These are phyloP conservation scores for Sarocladium strictum DNA, from an alignment of 2,329 filamentous ascomycete genomes.

Conservation along the genomic window DNA sequence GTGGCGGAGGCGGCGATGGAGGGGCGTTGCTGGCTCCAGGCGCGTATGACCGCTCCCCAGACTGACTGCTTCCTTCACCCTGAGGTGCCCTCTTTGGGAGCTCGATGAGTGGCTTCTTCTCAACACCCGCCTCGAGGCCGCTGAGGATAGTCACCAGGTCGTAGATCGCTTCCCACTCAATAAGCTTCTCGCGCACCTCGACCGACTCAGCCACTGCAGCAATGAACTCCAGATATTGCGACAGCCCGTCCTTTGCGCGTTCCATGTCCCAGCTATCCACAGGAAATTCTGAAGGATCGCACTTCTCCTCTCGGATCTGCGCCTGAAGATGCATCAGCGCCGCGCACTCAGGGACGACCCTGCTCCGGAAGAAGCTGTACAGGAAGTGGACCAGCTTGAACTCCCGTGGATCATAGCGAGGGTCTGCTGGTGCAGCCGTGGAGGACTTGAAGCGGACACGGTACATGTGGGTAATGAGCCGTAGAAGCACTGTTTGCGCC, in stretches of 20 bases:
- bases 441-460: constrained; percentile 40
- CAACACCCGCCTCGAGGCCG: constrained; percentile 80
- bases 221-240: constrained; percentile 91
- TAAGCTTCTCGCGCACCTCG: constrained; percentile 75
- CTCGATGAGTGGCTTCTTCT: constrained; percentile 66
- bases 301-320: constrained; percentile 72
- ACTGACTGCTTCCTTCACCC: constrained; percentile 22
- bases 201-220: constrained; percentile 81
- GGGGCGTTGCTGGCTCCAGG: constrained; percentile 18
- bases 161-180: constrained; percentile 87
- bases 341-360: constrained; percentile 89
- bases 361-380: constrained; percentile 84
- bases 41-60: constrained; percentile 54
- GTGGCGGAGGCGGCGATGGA: constrained; percentile 33
- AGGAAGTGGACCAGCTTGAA: constrained; percentile 74
- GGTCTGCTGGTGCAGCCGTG: constrained; percentile 10
- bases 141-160: constrained; percentile 83
- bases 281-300: constrained; percentile 80
- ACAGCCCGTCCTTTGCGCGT: constrained; percentile 87
- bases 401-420: constrained; percentile 5
- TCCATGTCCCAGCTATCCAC: constrained; percentile 98
- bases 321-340: constrained; percentile 92
- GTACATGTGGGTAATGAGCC: constrained; percentile 86
- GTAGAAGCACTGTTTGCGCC: constrained; percentile 86
- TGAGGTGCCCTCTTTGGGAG: constrained; percentile 25